phyloP scores from a whole-genome alignment of 371 early-diverging fungal species.

The Phascolomyces articulosus region DNA sequence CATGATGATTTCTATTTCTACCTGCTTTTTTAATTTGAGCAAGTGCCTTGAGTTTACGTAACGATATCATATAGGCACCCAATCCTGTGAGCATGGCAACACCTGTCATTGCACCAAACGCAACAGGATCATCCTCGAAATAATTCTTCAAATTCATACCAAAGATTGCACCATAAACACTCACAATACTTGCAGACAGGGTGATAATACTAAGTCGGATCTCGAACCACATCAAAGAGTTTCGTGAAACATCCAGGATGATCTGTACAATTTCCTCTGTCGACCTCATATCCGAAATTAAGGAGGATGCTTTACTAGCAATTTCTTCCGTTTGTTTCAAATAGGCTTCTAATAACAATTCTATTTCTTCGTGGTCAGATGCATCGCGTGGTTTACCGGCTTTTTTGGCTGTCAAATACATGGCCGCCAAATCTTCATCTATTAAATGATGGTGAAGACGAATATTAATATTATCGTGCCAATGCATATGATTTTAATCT shows the following conservation, averaged over 20 bases:
- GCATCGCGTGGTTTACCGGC: conserved; percentile 53
- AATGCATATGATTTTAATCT: too few relatives aligned
- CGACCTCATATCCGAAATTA: conserved; percentile 76
- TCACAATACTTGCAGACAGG: conserved; percentile 64
- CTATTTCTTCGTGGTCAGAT: conserved; percentile 84
- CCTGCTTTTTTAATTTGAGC: conserved; percentile 25
- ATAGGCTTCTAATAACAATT: conserved; percentile 87
- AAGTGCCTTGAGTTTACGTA: conserved; percentile 33
- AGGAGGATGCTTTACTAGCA: conserved; percentile 65
- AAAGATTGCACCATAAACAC: conserved; percentile 73
- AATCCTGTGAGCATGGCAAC: conserved; percentile 50
- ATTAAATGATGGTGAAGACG: neutral
- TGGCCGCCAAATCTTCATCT: conserved; percentile 89
- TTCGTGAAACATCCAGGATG: conserved; percentile 83
- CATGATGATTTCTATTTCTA: neutral
- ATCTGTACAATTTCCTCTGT: conserved; percentile 89
- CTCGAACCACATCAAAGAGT: conserved; percentile 84
- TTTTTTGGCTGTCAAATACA: conserved; percentile 86
- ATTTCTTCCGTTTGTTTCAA: conserved; percentile 87
- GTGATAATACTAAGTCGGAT: conserved; percentile 81
- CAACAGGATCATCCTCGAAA: conserved; percentile 71
- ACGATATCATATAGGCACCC: conserved; percentile 37
- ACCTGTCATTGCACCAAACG: conserved; percentile 66
- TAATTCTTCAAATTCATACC: conserved; percentile 89
- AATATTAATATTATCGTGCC: neutral